Percentiles rank a stretch among this genome's conserved stretches.
phyloP scores from a whole-genome alignment of 2,329 filamentous ascomycete species.

The Alternaria gaisen region DNA sequence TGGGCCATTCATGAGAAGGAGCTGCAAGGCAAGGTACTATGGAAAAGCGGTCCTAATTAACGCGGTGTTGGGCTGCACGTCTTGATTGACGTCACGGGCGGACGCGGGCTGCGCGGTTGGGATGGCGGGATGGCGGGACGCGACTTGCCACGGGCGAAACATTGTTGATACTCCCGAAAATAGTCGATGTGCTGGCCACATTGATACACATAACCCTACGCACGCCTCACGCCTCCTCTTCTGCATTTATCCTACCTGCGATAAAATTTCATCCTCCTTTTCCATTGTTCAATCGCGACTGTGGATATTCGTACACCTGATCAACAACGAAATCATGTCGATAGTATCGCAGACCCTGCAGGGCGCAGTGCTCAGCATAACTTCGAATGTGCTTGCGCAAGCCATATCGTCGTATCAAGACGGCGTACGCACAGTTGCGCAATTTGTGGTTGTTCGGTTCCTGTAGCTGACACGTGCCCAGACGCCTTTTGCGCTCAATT shows the following conservation, averaged over 20 bases:
- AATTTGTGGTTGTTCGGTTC: background rate
- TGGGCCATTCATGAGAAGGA: background rate
- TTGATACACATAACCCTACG: slow-evolving; percentile 9
- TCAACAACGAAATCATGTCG: slow-evolving; percentile 33
- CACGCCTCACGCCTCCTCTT: background rate
- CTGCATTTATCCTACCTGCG: background rate
- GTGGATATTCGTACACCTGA: background rate
- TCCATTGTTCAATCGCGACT: background rate
- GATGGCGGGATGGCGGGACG: slow-evolving; percentile 10
- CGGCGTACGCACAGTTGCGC: slow-evolving; percentile 57
- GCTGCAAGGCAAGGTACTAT: background rate
- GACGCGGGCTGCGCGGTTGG: background rate
- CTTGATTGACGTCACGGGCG: slow-evolving; percentile 19
- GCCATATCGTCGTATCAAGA: slow-evolving; percentile 69
- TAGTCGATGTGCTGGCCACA: slow-evolving; percentile 13
- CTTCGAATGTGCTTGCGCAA: slow-evolving; percentile 79
- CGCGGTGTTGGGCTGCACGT: slow-evolving; percentile 13
- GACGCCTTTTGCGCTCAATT: slow-evolving; percentile 70
- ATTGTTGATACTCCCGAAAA: slow-evolving; percentile 14
- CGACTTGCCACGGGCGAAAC: slow-evolving; percentile 14
- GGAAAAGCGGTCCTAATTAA: slow-evolving; percentile 4
- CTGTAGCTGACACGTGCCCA: slow-evolving; percentile 44
- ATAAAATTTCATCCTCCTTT: background rate
- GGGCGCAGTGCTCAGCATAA: slow-evolving; percentile 69
- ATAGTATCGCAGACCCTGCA: slow-evolving; percentile 61